Evolutionary conservation across 2,329 filamentous ascomycete species (phyloP).

Genomic region (Clarireedia sp.): DNA sequence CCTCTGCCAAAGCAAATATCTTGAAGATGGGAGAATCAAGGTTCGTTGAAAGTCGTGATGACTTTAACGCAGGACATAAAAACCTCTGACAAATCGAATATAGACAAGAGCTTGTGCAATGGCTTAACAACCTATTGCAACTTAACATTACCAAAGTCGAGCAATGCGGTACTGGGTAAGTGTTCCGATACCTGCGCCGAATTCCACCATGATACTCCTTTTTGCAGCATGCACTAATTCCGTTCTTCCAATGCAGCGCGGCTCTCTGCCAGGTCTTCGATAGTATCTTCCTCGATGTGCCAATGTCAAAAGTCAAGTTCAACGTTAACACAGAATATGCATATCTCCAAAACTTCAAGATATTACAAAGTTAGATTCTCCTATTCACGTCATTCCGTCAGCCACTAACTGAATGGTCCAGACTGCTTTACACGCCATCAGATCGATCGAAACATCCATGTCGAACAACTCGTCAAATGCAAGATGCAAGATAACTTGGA

Average conservation of each 20-base stretch:
- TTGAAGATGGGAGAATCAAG: slow-evolving; percentile 30
- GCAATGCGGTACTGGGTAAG: slow-evolving; percentile 96
- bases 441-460: slow-evolving; percentile 83
- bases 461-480: slow-evolving; percentile 87
- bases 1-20: not conserved
- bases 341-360: slow-evolving; percentile 97
- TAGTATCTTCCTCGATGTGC: slow-evolving; percentile 92
- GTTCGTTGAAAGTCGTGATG: slow-evolving; percentile 16
- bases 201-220: slow-evolving; percentile 21
- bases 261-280: slow-evolving; percentile 97
- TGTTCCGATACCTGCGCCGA: slow-evolving; percentile 29
- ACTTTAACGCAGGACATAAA: slow-evolving; percentile 1
- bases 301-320: slow-evolving; percentile 96
- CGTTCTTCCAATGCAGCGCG: slow-evolving; percentile 49
- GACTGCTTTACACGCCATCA: slow-evolving; percentile 79
- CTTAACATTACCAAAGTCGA: slow-evolving; percentile 98
- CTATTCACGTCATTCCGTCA: slow-evolving; percentile 3
- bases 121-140: slow-evolving; percentile 96
- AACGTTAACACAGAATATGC: slow-evolving; percentile 96
- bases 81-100: slow-evolving; percentile 17
- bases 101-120: slow-evolving; percentile 92
- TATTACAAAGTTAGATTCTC: slow-evolving; percentile 68
- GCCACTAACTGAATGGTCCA: slow-evolving; percentile 30
- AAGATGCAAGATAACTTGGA: slow-evolving; percentile 99
- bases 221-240: slow-evolving; percentile 5